phyloP scores from a whole-genome alignment of 306 rosid species.

The Gastrolobium bilobum region DNA sequence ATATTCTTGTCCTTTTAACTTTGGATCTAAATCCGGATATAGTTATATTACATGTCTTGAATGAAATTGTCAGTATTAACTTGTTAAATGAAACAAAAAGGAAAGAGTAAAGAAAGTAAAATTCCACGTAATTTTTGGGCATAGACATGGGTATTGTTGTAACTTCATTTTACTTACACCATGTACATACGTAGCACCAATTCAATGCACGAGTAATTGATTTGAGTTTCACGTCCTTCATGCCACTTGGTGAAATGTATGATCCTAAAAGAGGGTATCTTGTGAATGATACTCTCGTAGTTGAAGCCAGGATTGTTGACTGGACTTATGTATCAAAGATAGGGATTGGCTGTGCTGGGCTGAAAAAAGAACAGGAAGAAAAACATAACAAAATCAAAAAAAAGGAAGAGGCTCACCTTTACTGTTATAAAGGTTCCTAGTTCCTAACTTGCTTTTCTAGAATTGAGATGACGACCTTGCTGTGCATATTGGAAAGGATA shows the following conservation, averaged over 20 bases:
- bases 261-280: constrained; percentile 88
- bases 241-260: constrained; percentile 87
- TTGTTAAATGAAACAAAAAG: not conserved
- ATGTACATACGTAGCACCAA: constrained; percentile 90
- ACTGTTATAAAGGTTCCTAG: constrained; percentile 69
- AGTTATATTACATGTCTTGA: constrained; percentile 10
- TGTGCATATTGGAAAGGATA: constrained; percentile 53
- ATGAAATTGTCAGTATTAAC: constrained; percentile 29
- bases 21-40: constrained; percentile 23
- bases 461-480: constrained; percentile 59
- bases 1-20: not conserved
- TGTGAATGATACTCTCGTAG: constrained; percentile 70
- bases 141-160: constrained; percentile 34
- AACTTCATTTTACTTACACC: constrained; percentile 40
- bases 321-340: constrained; percentile 89
- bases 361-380: constrained; percentile 82
- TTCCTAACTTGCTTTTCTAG: not conserved
- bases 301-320: constrained; percentile 91
- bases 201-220: constrained; percentile 92
- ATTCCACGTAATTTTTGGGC: constrained; percentile 34
- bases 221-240: constrained; percentile 95
- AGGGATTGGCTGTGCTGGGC: constrained; percentile 92
- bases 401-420: constrained; percentile 74
- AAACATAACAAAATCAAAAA: constrained; percentile 74
- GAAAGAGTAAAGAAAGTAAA: constrained; percentile 3